Evolutionary conservation across 257 asterid species (phyloP), one percentile per base, ranked within the genome.

Genomic region (Sherardia arvensis): DNA sequence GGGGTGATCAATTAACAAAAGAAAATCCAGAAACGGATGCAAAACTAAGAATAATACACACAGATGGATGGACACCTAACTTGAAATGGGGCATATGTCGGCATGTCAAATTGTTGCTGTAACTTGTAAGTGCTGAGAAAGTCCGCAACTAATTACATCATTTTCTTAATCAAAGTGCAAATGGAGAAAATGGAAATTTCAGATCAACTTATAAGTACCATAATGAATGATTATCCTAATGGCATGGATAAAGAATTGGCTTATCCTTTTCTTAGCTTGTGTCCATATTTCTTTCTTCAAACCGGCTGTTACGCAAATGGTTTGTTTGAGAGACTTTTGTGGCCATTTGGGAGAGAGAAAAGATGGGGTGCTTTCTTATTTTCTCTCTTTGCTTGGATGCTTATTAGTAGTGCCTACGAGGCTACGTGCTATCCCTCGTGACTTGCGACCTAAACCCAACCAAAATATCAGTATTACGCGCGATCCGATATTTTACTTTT

Each of bases 361-460:
- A 64, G 58, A 38, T 58, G 36, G 69, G 71, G 61, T 56, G 74
- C 54, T 65, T 68, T 49, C 56, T 21, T 49, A 15, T 5, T 49
- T 1, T 14, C 51, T 15, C 25, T 20, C 48, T 32, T 53, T 60
- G 62, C 61, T 59, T 9, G 15, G 28, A 32, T 54, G 61, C 30
- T 32, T 21, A 28, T 14, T 63, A 18, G 2, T 40, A 7, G 26
- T n/a, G 56, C 26, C 26, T 48, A 49, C 8, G 27, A 43, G 28
- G 28, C 55, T 25, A 23, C 54, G 0, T 15, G 0, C 18, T n/a
- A 7, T 28, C 43, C n/a, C 58, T 47, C 29, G 29, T 47, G 67
- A 63, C 57, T 53, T 51, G 58, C 62, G 70, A 70, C 76, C 63
- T 66, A 66, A 75, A 66, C 70, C 69, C 51, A 74, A 36, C 76